Base-by-base conservation (phyloP, 805 yeast species). In the Yarrowia sp. region DNA sequence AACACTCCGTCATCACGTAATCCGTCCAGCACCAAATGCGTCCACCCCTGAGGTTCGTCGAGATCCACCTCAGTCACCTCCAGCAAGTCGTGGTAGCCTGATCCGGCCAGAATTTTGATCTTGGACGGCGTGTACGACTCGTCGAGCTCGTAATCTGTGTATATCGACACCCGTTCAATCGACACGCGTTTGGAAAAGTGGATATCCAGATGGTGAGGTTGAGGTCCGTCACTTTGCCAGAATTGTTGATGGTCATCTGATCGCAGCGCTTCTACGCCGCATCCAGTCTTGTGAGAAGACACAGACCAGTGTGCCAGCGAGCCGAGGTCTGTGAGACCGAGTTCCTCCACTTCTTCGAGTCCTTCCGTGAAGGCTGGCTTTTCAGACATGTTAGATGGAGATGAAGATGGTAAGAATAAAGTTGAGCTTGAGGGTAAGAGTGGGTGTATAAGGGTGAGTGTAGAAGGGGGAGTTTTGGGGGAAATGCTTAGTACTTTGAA, bases 171-270 rank as follows among this genome's bases (percentile, higher is more conserved):
- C 62, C 89, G 75, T 59, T 86, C 84, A 2, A 95, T 76, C 21
- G 85, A 79, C 4, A 92, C 96, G 58, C 84, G 81, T 71, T 89
- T 92, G 32, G 92, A 81, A 74, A 95, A 95, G 71, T 85, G 92
- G 1, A 91, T 82, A 52, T 89, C 89, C 6, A 95, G 78, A 28
- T 78, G 79, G 76, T 95, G 99, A 0, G 98, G 99, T 70, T 88
- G 90, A 12, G 82, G 80, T 0, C 98, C 99, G 72, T 95, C 99
- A 49, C 96, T 88, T 75, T 95, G 99, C 99, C 99, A 95, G 73
- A 80, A 93, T 1, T 85, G 77, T 30, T 81, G 80, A 0, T 93
- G 89, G 69, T 88, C 92, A 46, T 74, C 70, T 61, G 89, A 90
- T 32, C 95, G 77, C 7, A 93, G 78, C 70, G 87, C 87, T n/a